phyloP scores from a whole-genome alignment of 495 filamentous ascomycete genomes.

The Tuber calosporum region DNA sequence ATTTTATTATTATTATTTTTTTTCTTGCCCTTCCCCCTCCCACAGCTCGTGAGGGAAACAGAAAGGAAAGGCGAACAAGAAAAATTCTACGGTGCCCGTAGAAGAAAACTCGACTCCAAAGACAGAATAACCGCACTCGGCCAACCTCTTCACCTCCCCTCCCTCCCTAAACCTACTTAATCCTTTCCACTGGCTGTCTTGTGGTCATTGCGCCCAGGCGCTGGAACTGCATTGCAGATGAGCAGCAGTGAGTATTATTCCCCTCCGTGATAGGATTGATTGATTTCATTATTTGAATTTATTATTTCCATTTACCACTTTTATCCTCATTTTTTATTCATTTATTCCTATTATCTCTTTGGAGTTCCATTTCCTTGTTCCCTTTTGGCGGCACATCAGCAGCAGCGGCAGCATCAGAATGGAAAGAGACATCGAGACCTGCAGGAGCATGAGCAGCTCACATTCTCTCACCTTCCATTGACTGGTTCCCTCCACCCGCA shows the following conservation, averaged over 20 bases:
- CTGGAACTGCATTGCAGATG: conserved; percentile 41
- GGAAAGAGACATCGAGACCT: conserved; percentile 17
- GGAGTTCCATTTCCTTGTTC: neutral
- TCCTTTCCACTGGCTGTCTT: conserved; percentile 43
- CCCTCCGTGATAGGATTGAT: conserved; percentile 8
- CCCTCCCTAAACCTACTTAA: conserved; percentile 38
- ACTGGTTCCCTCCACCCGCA: conserved; percentile 16
- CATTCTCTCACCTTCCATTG: conserved; percentile 14
- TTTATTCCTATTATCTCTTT: neutral
- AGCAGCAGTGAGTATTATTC: conserved; percentile 42
- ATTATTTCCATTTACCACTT: neutral
- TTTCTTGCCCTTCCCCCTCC: conserved; percentile 11
- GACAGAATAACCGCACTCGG: conserved; percentile 35
- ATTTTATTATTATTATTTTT: too few relatives aligned
- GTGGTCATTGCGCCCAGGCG: conserved; percentile 42
- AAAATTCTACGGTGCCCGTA: neutral
- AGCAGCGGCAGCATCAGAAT: conserved; percentile 10
- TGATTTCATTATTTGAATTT: neutral
- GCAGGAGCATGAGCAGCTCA: neutral
- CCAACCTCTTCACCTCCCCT: conserved; percentile 30
- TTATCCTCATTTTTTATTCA: neutral
- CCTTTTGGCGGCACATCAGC: neutral
- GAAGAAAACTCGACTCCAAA: conserved; percentile 8
- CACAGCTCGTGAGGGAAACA: neutral
- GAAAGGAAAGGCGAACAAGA: neutral